Base-by-base conservation (phyloP, 2,329 filamentous ascomycete species). In the Microcyclosporella mali region DNA sequence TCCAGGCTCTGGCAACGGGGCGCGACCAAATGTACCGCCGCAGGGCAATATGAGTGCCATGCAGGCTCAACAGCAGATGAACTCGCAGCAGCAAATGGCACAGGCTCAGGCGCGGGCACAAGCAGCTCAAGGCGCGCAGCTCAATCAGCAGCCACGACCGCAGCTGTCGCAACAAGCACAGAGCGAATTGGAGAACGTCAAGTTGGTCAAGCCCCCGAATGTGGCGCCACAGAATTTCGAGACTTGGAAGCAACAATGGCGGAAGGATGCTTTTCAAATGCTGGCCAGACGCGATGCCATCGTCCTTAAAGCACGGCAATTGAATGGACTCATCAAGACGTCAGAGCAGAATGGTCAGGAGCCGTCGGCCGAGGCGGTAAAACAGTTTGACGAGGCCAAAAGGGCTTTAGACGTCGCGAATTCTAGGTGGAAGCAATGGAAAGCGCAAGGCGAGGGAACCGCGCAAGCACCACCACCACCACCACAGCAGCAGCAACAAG, bases 1-100 rank as follows among this genome's bases (percentile, higher is more conserved):
- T 33, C 55, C 55, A 27, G 45, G 45, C 12, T 56, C 54, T 2
- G 50, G 42, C 16, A 46, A 43, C 18, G 51, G 53, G 32, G 40
- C 40, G 27, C 32, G 45, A 17, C 48, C 41, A n/a, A 37, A 43
- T 19, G 38, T 36, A n/a, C 39, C 42, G 28, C 46, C 45, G 36
- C 41, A 43, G 29, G 45, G 37, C 11, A n/a, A n/a, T n/a, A 25
- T 25, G 9, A 25, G 21, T 9, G 42, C 31, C 31, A 42, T 44
- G 37, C 45, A 47, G 40, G 42, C 46, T 28, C 33, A 38, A 15
- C 34, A 41, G 30, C 52, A 48, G 41, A 40, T 49, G 35, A 46
- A 50, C 40, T 51, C 48, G 11, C 40, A 40, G 10, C 47, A 46
- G 21, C 46, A 50, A 19, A 40, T 36, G 21, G 37, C 43, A 15